Evolutionary conservation across 1,139 yeast genomes (phyloP), one percentile per base, ranked within the genome.

Genomic region (Sugiyamaella neomexicana): DNA sequence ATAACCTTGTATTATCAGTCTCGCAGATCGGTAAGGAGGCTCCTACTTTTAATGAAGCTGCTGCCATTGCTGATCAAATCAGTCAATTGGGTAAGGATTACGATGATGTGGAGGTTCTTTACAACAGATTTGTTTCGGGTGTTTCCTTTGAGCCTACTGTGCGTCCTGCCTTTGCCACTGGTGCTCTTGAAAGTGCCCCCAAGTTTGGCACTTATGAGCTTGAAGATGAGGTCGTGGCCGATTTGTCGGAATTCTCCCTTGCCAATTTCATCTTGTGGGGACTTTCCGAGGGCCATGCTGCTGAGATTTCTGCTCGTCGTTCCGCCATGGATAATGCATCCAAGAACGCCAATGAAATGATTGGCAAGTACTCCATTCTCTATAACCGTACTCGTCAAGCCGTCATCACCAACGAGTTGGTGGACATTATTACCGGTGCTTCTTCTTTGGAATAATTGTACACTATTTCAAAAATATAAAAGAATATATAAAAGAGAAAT

Each of bases 321-420:
- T 91, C 90, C 75, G 99, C 99, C 68, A 93, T 93, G 99, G 99
- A 93, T 78, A 93, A 91, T 73, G 99, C 99, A 62, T 90, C 98
- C 68, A 93, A 93, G 95, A 93, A 91, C 74, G 99, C 99, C 62
- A 96, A 96, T 78, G 99, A 93, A 69, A 93, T 93, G 99, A 93
- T 93, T 73, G 85, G 82, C 79, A 85, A 82, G 72, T 91, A 89
- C 86, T 86, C 98, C 65, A 93, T 93, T 75, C 84, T 91, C 76
- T 93, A 93, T 80, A 93, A 93, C 91, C 91, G 99, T 85, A 89
- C 98, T 74, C 91, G 99, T 86, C 99, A 93, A 83, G 99, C 99
- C 69, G 99, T 91, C 74, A 93, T 93, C 73, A 93, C 99, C 79
- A 93, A 93, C 83, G 99, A 93, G 81, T 82, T 93, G 85, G 98